Percentiles rank a stretch among this genome's conserved stretches.
phyloP scores from a whole-genome alignment of 2,329 filamentous ascomycete genomes.

The Aspergillus sp. region DNA sequence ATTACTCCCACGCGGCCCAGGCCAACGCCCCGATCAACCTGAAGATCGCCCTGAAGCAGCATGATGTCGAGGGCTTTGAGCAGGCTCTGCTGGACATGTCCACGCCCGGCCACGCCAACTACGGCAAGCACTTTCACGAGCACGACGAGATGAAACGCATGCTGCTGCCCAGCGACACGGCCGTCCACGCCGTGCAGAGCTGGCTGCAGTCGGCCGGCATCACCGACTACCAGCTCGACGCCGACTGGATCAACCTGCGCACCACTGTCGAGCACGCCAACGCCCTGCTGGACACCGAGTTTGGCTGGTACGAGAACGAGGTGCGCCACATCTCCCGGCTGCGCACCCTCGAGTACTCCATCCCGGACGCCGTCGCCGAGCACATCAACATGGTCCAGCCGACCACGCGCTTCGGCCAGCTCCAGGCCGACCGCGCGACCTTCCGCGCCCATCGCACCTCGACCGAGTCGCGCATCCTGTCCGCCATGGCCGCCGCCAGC shows the following conservation, averaged over 20 bases:
- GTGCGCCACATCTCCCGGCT: conserved; percentile 29
- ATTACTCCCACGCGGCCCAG: conserved; percentile 25
- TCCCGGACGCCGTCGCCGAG: conserved; percentile 33
- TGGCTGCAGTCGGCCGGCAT: conserved; percentile 48
- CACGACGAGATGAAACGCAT: conserved; percentile 51
- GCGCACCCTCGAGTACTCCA: conserved; percentile 40
- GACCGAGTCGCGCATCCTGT: conserved; percentile 19
- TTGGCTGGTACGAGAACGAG: conserved; percentile 37
- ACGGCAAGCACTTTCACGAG: conserved; percentile 50
- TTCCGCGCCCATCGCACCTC: conserved; percentile 20
- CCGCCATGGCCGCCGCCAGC: conserved; percentile 13
- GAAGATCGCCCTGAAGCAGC: conserved; percentile 37
- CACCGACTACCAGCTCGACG: conserved; percentile 34
- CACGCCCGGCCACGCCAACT: conserved; percentile 47
- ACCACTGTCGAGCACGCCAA: conserved; percentile 38
- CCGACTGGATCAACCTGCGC: conserved; percentile 40
- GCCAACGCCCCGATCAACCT: conserved; percentile 28
- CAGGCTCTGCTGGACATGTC: conserved; percentile 50
- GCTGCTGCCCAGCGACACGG: conserved; percentile 44
- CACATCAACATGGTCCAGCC: conserved; percentile 44
- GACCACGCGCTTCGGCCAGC: conserved; percentile 42
- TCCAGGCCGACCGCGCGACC: conserved; percentile 28
- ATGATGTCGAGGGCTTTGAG: conserved; percentile 41
- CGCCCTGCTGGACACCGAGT: conserved; percentile 37
- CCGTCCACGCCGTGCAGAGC: conserved; percentile 40